Percentiles rank a stretch among this genome's conserved stretches.
These are phyloP conservation scores for Oenanthe javanica DNA, from an alignment of 140 eudicot species.

Conservation along the genomic window DNA sequence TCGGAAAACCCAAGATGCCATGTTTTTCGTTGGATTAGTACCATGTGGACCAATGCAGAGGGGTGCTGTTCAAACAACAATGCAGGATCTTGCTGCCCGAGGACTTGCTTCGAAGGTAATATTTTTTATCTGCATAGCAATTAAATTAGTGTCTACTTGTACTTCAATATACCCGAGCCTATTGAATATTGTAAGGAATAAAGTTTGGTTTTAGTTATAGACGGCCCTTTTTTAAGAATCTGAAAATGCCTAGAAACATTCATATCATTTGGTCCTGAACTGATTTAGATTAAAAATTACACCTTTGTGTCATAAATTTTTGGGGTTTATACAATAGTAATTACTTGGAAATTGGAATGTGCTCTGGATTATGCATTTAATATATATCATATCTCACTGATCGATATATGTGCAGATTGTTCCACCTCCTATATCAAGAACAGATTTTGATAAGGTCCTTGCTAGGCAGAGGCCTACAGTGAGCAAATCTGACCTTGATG, in stretches of 20 bases:
- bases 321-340: neutral
- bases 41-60: conserved; percentile 96
- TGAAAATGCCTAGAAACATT: neutral
- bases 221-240: no score
- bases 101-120: conserved; percentile 91
- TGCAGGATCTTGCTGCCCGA: conserved; percentile 87
- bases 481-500: conserved; percentile 94
- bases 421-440: conserved; percentile 88
- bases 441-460: conserved; percentile 84
- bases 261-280: neutral
- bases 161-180: neutral
- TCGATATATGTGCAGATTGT: conserved; percentile 40
- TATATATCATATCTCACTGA: neutral
- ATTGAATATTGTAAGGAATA: neutral
- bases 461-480: conserved; percentile 95
- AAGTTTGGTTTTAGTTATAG: neutral
- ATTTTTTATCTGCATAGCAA: neutral
- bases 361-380: neutral
- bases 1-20: conserved; percentile 97
- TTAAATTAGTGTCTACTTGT: neutral
- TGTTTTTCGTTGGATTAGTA: conserved; percentile 69
- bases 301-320: neutral
- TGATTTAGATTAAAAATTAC: neutral
- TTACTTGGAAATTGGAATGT: neutral
- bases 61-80: conserved; percentile 81